A percentile compares a stretch with the other conserved stretches of the same genome.
Evolutionary conservation across 2,329 filamentous ascomycete species (phyloP).

Genomic region (Ophiosphaerella narmari): DNA sequence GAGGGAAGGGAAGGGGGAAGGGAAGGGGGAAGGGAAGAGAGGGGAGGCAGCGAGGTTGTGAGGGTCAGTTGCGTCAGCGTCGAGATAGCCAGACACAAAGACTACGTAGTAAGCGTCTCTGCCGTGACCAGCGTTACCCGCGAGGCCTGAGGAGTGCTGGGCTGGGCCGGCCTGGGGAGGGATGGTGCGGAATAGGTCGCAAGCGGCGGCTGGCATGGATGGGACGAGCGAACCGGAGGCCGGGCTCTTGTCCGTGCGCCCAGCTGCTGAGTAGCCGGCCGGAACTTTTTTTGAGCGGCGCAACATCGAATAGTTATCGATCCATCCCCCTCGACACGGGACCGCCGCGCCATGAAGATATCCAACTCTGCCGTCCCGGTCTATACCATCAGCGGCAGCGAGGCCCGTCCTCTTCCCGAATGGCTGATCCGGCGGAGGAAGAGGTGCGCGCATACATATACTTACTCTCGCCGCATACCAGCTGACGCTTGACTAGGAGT

Average conservation of each 20-base stretch:
- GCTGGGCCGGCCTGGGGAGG: background rate
- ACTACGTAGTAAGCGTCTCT: no score
- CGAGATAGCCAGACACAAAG: background rate
- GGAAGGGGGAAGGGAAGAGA: no score
- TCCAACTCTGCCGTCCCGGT: slow-evolving; percentile 83
- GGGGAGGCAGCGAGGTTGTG: no score
- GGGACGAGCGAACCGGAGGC: background rate
- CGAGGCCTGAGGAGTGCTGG: slow-evolving; percentile 3
- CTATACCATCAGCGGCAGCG: slow-evolving; percentile 92
- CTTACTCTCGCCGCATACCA: background rate
- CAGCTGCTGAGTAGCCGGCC: background rate
- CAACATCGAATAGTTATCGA: background rate
- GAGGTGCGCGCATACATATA: slow-evolving; percentile 48
- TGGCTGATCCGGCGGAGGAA: slow-evolving; percentile 93
- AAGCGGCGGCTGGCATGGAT: background rate
- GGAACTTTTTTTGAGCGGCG: slow-evolving; percentile 6
- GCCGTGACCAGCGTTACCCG: background rate
- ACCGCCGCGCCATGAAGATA: slow-evolving; percentile 68
- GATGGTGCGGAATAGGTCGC: background rate
- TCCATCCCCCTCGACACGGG: slow-evolving; percentile 3
- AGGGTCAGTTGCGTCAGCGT: background rate
- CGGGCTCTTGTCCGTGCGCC: background rate
- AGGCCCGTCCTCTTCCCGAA: slow-evolving; percentile 85
- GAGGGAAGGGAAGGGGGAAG: no score
- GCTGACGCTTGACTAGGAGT: slow-evolving; percentile 51